Evolutionary conservation across 129 eudicot genomes (phyloP).

Genomic region (Mikania micrantha): DNA sequence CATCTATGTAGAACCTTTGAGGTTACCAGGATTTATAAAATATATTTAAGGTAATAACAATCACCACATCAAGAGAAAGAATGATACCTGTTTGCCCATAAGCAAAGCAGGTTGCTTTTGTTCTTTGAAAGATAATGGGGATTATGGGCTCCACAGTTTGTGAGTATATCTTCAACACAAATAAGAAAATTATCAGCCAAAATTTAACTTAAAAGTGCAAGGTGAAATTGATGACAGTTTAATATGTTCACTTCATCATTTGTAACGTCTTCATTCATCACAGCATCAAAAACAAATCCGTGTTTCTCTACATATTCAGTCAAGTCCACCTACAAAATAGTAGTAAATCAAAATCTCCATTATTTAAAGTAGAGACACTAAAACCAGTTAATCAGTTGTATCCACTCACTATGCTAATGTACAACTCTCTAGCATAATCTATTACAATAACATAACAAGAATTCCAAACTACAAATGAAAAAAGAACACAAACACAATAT

Average conservation of each 20-base stretch:
- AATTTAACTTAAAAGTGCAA: not conserved
- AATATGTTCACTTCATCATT: constrained; percentile 48
- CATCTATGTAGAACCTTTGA: not conserved
- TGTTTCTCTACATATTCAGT: constrained; percentile 73
- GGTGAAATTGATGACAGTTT: not conserved
- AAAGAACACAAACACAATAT: not conserved
- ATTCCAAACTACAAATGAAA: too few species aligned
- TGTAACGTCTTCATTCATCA: constrained; percentile 51
- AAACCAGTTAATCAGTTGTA: not conserved
- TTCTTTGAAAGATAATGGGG: constrained; percentile 60
- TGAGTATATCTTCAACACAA: constrained; percentile 42
- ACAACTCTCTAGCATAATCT: not conserved
- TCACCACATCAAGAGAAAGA: not conserved
- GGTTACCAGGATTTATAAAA: not conserved
- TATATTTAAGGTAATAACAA: not conserved
- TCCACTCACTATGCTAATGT: not conserved
- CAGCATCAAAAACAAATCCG: constrained; percentile 71
- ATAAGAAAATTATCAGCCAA: not conserved
- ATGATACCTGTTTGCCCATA: constrained; percentile 72
- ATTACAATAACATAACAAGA: not conserved
- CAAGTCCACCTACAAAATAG: constrained; percentile 57
- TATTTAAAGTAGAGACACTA: not conserved
- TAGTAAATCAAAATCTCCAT: constrained; percentile 1
- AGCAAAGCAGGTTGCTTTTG: constrained; percentile 86
- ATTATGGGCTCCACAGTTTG: constrained; percentile 70